Conservation (phyloP, 768 basidiomycete species). For the Suillus bovinus region DNA sequence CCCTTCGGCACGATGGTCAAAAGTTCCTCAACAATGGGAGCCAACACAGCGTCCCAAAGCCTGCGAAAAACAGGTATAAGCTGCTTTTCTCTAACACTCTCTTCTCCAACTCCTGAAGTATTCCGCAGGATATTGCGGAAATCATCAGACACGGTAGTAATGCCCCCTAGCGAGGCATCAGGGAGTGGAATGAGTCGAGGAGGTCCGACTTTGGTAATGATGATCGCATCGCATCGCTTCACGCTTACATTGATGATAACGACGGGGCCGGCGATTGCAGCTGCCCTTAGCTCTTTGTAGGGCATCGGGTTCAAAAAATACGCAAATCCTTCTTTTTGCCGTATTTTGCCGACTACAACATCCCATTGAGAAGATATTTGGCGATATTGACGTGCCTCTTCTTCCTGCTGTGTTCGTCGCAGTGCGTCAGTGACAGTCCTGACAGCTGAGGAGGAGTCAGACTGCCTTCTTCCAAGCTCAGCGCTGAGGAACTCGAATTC, state of each 20-base stretch:
- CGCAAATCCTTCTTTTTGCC: slow-evolving; percentile 27
- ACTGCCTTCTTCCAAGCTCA: slow-evolving; percentile 12
- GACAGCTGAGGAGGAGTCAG: not conserved
- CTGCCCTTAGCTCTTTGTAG: slow-evolving; percentile 17
- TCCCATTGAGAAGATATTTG: slow-evolving; percentile 21
- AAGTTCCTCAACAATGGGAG: slow-evolving; percentile 21
- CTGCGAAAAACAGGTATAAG: slow-evolving; percentile 16
- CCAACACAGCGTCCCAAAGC: slow-evolving; percentile 28
- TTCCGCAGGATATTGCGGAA: slow-evolving; percentile 12
- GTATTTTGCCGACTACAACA: slow-evolving; percentile 22
- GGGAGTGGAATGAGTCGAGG: slow-evolving; percentile 25
- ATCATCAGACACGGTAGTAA: slow-evolving; percentile 12
- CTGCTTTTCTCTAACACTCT: slow-evolving; percentile 23
- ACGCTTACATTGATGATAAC: slow-evolving; percentile 37
- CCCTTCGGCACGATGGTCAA: slow-evolving; percentile 18
- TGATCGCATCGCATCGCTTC: slow-evolving; percentile 40
- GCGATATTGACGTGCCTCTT: slow-evolving; percentile 18
- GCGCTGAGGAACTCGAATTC: slow-evolving; percentile 25
- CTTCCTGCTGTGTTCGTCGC: slow-evolving; percentile 14
- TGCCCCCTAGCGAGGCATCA: slow-evolving; percentile 12
- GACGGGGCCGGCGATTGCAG: slow-evolving; percentile 33
- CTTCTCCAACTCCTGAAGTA: slow-evolving; percentile 18
- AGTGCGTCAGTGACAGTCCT: slow-evolving; percentile 1
- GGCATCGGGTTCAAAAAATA: slow-evolving; percentile 30
- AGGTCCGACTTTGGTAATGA: slow-evolving; percentile 25